phyloP scores from a whole-genome alignment of 805 yeast species.

The Ogataea corticis region DNA sequence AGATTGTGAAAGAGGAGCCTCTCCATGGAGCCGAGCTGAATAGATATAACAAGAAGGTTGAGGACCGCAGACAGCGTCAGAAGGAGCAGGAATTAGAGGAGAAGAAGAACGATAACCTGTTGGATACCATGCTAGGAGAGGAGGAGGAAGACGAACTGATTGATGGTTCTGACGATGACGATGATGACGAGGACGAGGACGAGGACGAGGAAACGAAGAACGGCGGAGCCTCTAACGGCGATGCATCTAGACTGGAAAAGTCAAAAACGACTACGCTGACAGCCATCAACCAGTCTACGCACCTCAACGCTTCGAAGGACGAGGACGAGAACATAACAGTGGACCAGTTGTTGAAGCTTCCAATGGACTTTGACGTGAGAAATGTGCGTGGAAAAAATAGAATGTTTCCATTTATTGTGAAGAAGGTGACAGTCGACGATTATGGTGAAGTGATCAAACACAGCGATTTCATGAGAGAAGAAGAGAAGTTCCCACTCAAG shows the following conservation, averaged over 20 bases:
- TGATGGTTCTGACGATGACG: conserved; percentile 20
- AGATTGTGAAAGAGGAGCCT: conserved; percentile 46
- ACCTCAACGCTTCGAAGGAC: conserved; percentile 17
- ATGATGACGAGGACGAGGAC: conserved; percentile 17
- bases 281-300: conserved; percentile 17
- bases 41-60: conserved; percentile 47
- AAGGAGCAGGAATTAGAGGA: conserved; percentile 35
- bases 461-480: conserved; percentile 59
- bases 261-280: conserved; percentile 18
- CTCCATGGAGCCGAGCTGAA: conserved; percentile 52
- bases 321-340: conserved; percentile 28
- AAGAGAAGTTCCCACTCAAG: conserved; percentile 41
- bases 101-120: conserved; percentile 33
- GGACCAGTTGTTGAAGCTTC: conserved; percentile 43
- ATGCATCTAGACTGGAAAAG: conserved; percentile 33
- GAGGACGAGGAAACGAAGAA: conserved; percentile 23
- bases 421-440: conserved; percentile 70
- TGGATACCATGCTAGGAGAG: conserved; percentile 34
- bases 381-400: conserved; percentile 49
- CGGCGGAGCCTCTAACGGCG: conserved; percentile 26
- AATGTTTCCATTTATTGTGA: conserved; percentile 75
- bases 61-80: conserved; percentile 44
- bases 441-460: conserved; percentile 79
- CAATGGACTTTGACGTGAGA: conserved; percentile 58
- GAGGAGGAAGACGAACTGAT: conserved; percentile 30